Percentiles rank a stretch among this genome's conserved stretches.
phyloP scores from a whole-genome alignment of 2,329 filamentous ascomycete genomes.

The Colletotrichum theobromicola region DNA sequence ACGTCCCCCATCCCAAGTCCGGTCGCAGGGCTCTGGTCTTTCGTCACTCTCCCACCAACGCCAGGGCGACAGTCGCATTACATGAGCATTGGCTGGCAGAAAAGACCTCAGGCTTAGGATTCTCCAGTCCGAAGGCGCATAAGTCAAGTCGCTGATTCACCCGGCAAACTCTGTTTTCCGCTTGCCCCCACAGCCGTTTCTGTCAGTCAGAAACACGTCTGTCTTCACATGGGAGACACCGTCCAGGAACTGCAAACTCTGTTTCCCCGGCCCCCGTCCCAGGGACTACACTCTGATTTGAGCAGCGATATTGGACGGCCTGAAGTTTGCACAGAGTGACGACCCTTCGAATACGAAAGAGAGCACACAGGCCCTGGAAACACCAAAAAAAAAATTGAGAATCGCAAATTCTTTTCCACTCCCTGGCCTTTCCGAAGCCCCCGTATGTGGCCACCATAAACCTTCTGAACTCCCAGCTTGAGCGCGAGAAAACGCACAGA shows the following conservation, averaged over 20 bases:
- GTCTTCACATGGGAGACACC: conserved; percentile 17
- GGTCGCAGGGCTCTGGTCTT: not conserved
- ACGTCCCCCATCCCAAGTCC: conserved; percentile 11
- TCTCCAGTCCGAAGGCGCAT: not conserved
- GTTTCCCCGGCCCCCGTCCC: not conserved
- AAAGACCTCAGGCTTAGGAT: not conserved
- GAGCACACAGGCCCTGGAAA: not conserved
- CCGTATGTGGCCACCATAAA: not conserved
- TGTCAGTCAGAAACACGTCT: conserved; percentile 13
- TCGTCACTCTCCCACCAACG: not conserved
- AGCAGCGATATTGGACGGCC: conserved; percentile 9
- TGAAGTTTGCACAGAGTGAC: not conserved
- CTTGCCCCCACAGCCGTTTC: conserved; percentile 15
- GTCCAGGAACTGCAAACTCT: conserved; percentile 18
- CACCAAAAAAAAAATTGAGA: not conserved
- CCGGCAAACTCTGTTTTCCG: conserved; percentile 13
- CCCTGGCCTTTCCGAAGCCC: not conserved
- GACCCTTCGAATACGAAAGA: conserved; percentile 5
- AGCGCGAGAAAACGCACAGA: not conserved
- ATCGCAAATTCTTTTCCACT: not conserved
- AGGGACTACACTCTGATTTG: not conserved
- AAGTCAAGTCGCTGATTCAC: conserved; percentile 18
- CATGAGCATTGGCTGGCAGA: not conserved
- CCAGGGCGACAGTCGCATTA: not conserved
- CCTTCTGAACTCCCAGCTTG: not conserved